Percentiles rank a stretch among this genome's conserved stretches.
These are phyloP conservation scores for Piper betle DNA, from an alignment of 164 flowering plant species.

Conservation along the genomic window DNA sequence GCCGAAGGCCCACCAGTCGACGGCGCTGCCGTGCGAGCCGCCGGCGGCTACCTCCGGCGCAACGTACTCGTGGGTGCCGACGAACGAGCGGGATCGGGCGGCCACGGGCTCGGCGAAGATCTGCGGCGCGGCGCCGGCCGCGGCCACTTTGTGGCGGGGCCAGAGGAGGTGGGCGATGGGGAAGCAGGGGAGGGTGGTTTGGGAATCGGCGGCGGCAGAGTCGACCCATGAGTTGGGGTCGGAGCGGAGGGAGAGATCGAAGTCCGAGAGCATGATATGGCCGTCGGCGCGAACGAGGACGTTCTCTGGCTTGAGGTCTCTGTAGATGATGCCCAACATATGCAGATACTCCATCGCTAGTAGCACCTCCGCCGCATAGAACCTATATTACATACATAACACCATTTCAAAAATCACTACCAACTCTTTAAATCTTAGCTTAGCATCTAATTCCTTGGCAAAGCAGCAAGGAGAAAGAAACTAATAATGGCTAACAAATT, in stretches of 20 bases:
- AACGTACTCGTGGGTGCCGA: constrained; percentile 94
- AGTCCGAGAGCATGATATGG: constrained; percentile 89
- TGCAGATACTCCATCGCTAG: constrained; percentile 82
- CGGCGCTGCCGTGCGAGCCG: constrained; percentile 68
- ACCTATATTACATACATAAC: constrained; percentile 25
- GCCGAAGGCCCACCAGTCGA: constrained; percentile 95
- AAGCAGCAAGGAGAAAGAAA: not conserved
- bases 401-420: not conserved
- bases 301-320: constrained; percentile 86
- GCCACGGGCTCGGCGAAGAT: constrained; percentile 81
- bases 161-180: constrained; percentile 31
- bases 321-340: constrained; percentile 83
- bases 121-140: constrained; percentile 24
- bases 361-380: constrained; percentile 85
- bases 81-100: constrained; percentile 74
- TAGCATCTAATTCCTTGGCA: not conserved
- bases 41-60: constrained; percentile 82
- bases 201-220: constrained; percentile 4
- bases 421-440: not conserved
- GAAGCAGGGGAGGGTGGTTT: constrained; percentile 24
- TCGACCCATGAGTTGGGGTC: constrained; percentile 51
- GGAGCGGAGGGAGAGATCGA: constrained; percentile 70
- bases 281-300: constrained; percentile 80
- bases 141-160: constrained; percentile 40
- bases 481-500: not conserved